These are phyloP conservation scores for Crithidia mellificae DNA, from an alignment of 208 protist species.

Conservation along the genomic window DNA sequence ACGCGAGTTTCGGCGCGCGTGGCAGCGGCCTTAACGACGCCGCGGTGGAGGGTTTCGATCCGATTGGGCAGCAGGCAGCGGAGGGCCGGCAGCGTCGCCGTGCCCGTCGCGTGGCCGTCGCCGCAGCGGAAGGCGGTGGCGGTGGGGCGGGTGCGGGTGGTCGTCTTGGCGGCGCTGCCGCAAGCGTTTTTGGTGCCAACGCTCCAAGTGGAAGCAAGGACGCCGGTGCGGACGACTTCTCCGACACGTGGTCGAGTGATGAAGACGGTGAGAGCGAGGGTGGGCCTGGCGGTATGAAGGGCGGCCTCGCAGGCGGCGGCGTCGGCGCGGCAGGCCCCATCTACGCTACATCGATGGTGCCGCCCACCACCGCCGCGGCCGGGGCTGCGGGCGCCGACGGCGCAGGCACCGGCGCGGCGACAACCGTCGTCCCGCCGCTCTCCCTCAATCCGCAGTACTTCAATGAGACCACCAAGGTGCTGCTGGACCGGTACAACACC, in stretches of 20 bases:
- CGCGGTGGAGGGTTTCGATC: conserved; percentile 49
- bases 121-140: conserved; percentile 24
- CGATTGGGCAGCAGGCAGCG: conserved; percentile 60
- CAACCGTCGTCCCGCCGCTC: conserved; percentile 3
- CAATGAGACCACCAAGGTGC: conserved; percentile 42
- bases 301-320: conserved; percentile 14
- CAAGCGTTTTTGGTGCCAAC: conserved; percentile 5
- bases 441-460: conserved; percentile 25
- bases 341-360: conserved; percentile 27
- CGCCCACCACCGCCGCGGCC: background rate
- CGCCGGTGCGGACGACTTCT: conserved; percentile 1
- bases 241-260: conserved; percentile 27
- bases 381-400: background rate
- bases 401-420: background rate
- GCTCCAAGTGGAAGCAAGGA: background rate
- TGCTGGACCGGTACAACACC: conserved; percentile 38
- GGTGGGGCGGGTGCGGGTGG: background rate
- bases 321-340: conserved; percentile 18
- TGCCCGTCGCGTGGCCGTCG: conserved; percentile 31
- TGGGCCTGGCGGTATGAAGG: conserved; percentile 3
- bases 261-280: conserved; percentile 31
- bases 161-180: background rate
- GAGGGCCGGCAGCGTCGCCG: conserved; percentile 44
- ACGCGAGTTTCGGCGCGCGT: background rate
- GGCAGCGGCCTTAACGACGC: background rate